Evolutionary conservation across 2,329 filamentous ascomycete species (phyloP).

Genomic region (Arthrinium phaeospermum): DNA sequence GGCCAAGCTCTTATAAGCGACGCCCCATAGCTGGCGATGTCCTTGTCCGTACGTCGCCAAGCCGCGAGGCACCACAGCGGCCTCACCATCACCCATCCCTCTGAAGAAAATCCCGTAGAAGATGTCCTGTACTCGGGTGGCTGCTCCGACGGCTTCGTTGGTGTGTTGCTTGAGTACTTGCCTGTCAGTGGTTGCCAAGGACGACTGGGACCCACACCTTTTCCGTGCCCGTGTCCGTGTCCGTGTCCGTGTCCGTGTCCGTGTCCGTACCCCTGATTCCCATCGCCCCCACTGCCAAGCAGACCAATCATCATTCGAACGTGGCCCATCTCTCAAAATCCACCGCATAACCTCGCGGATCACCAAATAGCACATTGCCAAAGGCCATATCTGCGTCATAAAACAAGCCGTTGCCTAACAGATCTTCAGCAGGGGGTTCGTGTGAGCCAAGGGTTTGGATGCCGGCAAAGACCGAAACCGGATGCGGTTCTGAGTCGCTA

Average conservation of each 20-base stretch:
- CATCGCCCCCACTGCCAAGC: neutral
- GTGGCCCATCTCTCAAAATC: neutral
- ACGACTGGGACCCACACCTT: neutral
- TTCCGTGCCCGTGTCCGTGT: neutral
- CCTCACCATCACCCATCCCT: neutral
- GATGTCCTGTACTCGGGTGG: too few species aligned
- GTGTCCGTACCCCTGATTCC: neutral
- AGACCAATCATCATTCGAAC: neutral
- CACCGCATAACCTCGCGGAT: neutral
- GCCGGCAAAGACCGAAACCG: neutral
- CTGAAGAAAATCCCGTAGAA: too few species aligned
- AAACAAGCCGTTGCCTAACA: neutral
- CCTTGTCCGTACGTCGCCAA: too few species aligned
- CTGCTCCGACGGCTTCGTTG: too few species aligned
- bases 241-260: neutral
- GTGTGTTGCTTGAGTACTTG: too few species aligned
- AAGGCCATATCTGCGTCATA: neutral
- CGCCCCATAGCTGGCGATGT: too few species aligned
- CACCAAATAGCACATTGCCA: neutral
- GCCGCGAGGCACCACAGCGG: neutral
- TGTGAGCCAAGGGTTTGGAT: neutral
- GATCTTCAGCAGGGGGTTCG: neutral
- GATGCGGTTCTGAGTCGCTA: neutral
- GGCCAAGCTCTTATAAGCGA: too few species aligned
- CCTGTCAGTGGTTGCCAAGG: neutral